phyloP scores from a whole-genome alignment of 2,329 filamentous ascomycete genomes.

The Trichothecium roseum region DNA sequence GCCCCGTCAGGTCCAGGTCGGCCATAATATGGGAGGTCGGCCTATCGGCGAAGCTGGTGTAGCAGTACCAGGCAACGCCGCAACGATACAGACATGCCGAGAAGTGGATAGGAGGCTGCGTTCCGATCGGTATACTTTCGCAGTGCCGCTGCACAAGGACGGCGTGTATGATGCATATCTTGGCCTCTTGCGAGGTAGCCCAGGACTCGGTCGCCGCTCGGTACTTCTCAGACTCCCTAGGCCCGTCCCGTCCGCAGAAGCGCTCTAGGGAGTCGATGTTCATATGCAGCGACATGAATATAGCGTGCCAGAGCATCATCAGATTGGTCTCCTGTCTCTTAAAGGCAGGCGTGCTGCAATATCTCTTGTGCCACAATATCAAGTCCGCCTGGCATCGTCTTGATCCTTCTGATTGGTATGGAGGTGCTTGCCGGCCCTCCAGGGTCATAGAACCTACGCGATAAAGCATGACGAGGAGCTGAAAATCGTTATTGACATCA shows the following conservation, averaged over 20 bases:
- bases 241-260: conserved; percentile 3
- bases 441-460: background rate
- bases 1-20: background rate
- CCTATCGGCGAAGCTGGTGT: background rate
- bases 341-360: background rate
- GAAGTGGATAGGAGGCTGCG: conserved; percentile 3
- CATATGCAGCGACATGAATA: conserved; percentile 3
- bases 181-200: background rate
- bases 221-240: background rate
- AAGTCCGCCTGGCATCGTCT: background rate
- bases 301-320: conserved; percentile 5
- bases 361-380: background rate
- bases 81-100: conserved; percentile 1
- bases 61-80: conserved; percentile 1
- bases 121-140: conserved; percentile 1
- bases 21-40: background rate
- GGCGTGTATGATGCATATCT: conserved; percentile 2
- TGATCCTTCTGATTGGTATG: background rate
- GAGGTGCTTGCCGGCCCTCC: background rate
- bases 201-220: background rate
- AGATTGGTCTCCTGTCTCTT: background rate
- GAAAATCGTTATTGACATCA: background rate
- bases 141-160: conserved; percentile 3
- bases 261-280: conserved; percentile 2
- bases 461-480: background rate